Evolutionary conservation across 257 asterid species (phyloP), one percentile per base, ranked within the genome.

Genomic region (Perilla frutescens): DNA sequence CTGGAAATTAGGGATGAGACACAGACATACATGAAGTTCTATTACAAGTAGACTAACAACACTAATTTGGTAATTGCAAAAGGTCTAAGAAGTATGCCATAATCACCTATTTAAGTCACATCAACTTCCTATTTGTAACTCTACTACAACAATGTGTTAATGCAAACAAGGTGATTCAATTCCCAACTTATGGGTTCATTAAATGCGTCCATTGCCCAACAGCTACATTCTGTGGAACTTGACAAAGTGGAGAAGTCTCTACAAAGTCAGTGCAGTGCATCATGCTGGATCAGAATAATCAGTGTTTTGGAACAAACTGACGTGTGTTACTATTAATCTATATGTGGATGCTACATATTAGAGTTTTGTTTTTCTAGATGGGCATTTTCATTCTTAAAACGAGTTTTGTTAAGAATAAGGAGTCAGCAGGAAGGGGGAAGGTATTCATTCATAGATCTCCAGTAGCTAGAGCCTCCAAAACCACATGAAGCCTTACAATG

Each of bases 21-120:
- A 55, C 11, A 48, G 14, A 40, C 31, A 68, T 31, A 57, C 68
- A 66, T 61, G 60, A 51, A 32, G 66, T 71, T 43, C 20, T 34
- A 66, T 50, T 31, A 41, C 20, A 70, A 70, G 54, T 14, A 31
- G 47, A 43, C 26, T 43, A 56, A 20, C 54, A 60, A 39, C 15
- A 39, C 60, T 41, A 73, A 13, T 63, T 50, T 20, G 58, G 71
- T 48, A 3, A 57, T 36, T 5, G 70, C 13, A 50, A 51, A 73
- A 62, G 9, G 66, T 6, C 31, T 4, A 36, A 44, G 40, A n/a
- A 32, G 61, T 67, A 7, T 57, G 20, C 61, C 61, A 11, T 20
- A 59, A 57, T 58, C 32, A 45, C 68, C 45, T 8, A 15, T 20
- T 20, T 20, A 20, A 20, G 26, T 20, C 26, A 20, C 26, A 20